These are phyloP conservation scores for Puccinia horiana DNA, from an alignment of 1,284 basidiomycete genomes.

Conservation along the genomic window DNA sequence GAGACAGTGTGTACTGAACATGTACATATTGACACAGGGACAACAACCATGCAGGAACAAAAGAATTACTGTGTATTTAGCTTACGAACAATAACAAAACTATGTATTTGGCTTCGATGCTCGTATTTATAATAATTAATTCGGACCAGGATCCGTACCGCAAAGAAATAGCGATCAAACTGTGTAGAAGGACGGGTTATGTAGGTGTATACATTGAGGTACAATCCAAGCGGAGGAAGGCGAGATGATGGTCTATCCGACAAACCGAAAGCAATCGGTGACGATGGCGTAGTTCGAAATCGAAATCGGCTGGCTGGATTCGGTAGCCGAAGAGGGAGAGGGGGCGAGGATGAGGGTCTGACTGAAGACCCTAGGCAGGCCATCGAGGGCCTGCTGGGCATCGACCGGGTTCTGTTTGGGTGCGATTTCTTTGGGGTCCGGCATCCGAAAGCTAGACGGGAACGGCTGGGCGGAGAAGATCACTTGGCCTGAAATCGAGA, in stretches of 20 bases:
- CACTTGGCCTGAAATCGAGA: conserved; percentile 34
- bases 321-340: not conserved
- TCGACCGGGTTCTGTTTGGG: conserved; percentile 13
- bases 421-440: conserved; percentile 27
- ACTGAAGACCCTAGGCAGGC: conserved; percentile 41
- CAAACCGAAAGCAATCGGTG: conserved; percentile 47
- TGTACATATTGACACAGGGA: too few relatives aligned
- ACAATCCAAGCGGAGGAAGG: not conserved
- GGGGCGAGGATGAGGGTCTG: conserved; percentile 38
- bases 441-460: conserved; percentile 21
- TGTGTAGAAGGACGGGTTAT: not conserved
- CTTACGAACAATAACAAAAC: too few relatives aligned
- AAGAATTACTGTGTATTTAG: too few relatives aligned
- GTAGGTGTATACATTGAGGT: not conserved
- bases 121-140: too few relatives aligned
- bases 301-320: not conserved
- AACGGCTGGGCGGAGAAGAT: conserved; percentile 31
- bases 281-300: conserved; percentile 28
- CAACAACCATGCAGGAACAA: too few relatives aligned
- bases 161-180: too few relatives aligned
- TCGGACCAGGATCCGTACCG: too few relatives aligned
- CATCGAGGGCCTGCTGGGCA: conserved; percentile 19
- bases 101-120: too few relatives aligned
- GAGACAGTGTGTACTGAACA: too few relatives aligned
- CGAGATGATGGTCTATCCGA: conserved; percentile 14